Percentiles rank a stretch among this genome's conserved stretches.
Conservation (phyloP, 2,329 filamentous ascomycete species). For the Fusarium concolor region DNA sequence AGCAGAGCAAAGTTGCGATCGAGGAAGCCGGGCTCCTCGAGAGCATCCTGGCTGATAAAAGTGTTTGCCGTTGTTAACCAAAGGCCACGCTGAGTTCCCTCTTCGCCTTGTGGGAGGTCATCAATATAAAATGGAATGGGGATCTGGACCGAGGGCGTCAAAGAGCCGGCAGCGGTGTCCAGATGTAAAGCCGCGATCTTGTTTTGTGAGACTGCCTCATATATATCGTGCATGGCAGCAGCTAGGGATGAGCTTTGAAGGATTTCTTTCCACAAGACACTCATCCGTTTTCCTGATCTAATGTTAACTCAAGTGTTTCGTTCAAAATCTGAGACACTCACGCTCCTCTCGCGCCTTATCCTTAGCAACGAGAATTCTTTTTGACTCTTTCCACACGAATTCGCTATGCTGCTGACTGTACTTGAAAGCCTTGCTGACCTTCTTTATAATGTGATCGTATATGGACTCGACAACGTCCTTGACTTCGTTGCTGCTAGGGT, state of each 20-base stretch:
- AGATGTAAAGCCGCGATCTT: slow-evolving; percentile 88
- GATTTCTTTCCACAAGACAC: slow-evolving; percentile 76
- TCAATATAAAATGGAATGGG: slow-evolving; percentile 76
- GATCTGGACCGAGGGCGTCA: slow-evolving; percentile 73
- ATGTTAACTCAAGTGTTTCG: slow-evolving; percentile 16
- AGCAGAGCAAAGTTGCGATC: slow-evolving; percentile 90
- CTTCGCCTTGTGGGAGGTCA: slow-evolving; percentile 76
- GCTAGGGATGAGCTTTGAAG: slow-evolving; percentile 81
- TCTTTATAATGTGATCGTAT: slow-evolving; percentile 90
- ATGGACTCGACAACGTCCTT: slow-evolving; percentile 79
- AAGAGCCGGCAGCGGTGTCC: slow-evolving; percentile 68
- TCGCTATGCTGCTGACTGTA: slow-evolving; percentile 90
- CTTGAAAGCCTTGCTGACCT: slow-evolving; percentile 91
- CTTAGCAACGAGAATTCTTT: slow-evolving; percentile 82
- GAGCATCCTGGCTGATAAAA: slow-evolving; percentile 74
- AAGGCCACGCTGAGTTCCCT: slow-evolving; percentile 77
- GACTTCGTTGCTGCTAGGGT: slow-evolving; percentile 81
- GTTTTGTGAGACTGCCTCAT: slow-evolving; percentile 82
- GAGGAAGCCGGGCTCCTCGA: slow-evolving; percentile 74
- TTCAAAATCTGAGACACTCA: slow-evolving; percentile 49
- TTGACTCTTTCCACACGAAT: slow-evolving; percentile 92
- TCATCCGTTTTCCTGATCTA: slow-evolving; percentile 67
- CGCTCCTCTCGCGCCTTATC: slow-evolving; percentile 81
- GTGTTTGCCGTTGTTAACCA: slow-evolving; percentile 91
- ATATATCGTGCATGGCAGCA: slow-evolving; percentile 83